phyloP scores from a whole-genome alignment of 805 yeast species.

The Nakazawaea holstii region DNA sequence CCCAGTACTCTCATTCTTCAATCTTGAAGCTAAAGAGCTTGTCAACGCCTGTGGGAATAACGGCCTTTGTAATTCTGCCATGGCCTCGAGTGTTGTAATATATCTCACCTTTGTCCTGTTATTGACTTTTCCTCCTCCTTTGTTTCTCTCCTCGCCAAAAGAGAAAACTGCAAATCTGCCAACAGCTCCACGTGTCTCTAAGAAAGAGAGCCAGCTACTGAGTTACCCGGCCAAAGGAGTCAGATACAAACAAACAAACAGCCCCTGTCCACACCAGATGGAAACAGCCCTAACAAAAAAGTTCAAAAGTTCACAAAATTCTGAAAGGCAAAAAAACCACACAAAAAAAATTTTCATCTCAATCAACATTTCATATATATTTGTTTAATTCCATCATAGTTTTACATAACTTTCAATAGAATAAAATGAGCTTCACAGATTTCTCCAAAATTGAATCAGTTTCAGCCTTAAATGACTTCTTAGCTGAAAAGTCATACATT shows the following conservation, averaged over 20 bases:
- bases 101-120: background rate
- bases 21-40: conserved; percentile 67
- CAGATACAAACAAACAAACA: background rate
- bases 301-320: too few relatives aligned
- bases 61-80: conserved; percentile 20
- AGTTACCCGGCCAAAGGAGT: background rate
- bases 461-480: conserved; percentile 71
- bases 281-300: background rate
- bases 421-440: conserved; percentile 69
- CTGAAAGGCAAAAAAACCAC: background rate
- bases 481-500: conserved; percentile 90
- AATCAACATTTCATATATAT: background rate
- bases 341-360: conserved; percentile 1
- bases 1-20: conserved; percentile 70
- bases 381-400: background rate
- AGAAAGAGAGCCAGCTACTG: too few relatives aligned
- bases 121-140: background rate
- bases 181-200: background rate
- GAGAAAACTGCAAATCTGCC: too few relatives aligned
- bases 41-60: conserved; percentile 72
- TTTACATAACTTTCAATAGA: background rate
- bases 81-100: too few relatives aligned
- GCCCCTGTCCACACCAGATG: background rate
- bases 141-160: too few relatives aligned
- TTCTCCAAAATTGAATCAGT: conserved; percentile 75